Base-by-base conservation (phyloP, 2,329 filamentous ascomycete species). In the Colletotrichum costaricense region DNA sequence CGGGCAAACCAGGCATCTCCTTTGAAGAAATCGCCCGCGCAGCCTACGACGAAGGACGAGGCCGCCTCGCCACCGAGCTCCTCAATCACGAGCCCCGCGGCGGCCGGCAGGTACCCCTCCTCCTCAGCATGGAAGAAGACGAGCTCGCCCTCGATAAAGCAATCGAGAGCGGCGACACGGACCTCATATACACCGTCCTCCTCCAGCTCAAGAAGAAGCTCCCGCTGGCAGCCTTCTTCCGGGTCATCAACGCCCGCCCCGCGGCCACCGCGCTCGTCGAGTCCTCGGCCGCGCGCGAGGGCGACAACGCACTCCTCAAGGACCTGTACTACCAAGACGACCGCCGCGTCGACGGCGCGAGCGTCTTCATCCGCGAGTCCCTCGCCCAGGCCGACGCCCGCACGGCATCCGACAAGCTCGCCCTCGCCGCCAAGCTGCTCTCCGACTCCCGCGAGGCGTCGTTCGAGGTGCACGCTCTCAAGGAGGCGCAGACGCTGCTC, bases 321-420 rank as follows among this genome's bases (percentile, higher is more conserved):
- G 97, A 98, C 80, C 87, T 99, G 4, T 99, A 97, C 84, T 99
- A 99, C 81, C 97, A 98, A 84, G 97, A 98, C 78, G 97, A 99
- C 81, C 91, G 96, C 5, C 91, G 95, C 4, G 86, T 95, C 5
- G 97, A 98, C 76, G 95, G 97, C 3, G 94, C 96, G 0, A 93
- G 95, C 71, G 91, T 99, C 2, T 93, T 98, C 72, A 86, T 99
- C 16, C 91, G 91, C 24, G 96, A 99, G 83, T 94, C 95, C 0
- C 86, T 99, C 8, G 85, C 88, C 5, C 94, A 97, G 79, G 88
- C 91, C 1, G 91, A 93, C 75, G 86, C 91, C 30, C 88, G 92
- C 42, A 92, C 91, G 1, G 89, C 94, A 5, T 89, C 90, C 1
- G 97, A 98, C 81, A 98, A 98, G 84, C 88, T 99, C 52, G 93